phyloP scores from a whole-genome alignment of 345 rosid genomes.

The Excoecaria agallocha region DNA sequence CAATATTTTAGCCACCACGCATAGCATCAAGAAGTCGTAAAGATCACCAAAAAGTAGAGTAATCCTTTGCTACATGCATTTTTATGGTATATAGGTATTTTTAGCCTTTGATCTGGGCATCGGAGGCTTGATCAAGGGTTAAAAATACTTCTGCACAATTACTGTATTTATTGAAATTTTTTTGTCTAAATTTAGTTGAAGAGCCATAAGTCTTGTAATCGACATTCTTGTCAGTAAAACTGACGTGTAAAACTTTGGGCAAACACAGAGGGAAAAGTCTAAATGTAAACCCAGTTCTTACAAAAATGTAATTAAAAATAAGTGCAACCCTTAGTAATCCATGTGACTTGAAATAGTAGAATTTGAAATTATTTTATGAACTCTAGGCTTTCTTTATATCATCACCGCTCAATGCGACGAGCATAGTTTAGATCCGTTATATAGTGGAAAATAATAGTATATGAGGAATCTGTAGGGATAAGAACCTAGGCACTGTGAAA shows the following conservation, averaged over 20 bases:
- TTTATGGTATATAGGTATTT: no score
- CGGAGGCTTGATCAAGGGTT: no score
- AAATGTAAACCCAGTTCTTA: background rate
- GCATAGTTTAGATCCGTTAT: slow-evolving; percentile 1
- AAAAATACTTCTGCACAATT: no score
- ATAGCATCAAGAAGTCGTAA: background rate
- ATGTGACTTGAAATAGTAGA: background rate
- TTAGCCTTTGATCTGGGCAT: no score
- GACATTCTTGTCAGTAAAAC: background rate
- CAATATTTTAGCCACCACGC: slow-evolving; percentile 17
- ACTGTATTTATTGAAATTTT: no score
- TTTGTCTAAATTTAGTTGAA: no score
- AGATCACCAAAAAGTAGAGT: background rate
- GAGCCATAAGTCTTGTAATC: no score
- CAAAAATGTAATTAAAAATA: background rate
- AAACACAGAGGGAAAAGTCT: background rate
- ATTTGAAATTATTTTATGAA: background rate
- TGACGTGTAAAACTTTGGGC: background rate
- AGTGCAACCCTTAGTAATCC: background rate
- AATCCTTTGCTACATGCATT: no score
- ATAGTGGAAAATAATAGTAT: background rate
- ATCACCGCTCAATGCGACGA: slow-evolving; percentile 27
- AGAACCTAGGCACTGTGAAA: slow-evolving; percentile 23
- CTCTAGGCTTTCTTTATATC: slow-evolving; percentile 7
- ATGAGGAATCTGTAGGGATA: slow-evolving; percentile 21